These are phyloP conservation scores for Xanthoconium separans DNA, from an alignment of 1,284 basidiomycete species.

Conservation along the genomic window DNA sequence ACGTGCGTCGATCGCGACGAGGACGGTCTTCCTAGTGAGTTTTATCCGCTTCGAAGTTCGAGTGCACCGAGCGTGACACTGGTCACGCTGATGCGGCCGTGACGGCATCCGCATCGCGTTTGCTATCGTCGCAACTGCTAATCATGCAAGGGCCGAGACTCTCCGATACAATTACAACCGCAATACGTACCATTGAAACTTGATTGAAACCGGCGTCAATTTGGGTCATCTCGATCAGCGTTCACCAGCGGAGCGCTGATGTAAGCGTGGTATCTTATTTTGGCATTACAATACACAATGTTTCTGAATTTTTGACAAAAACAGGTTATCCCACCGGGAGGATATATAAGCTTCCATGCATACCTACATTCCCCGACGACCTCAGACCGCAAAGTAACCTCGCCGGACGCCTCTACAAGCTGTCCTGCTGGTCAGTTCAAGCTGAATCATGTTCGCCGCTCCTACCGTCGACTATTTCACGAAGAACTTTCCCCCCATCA, in stretches of 20 bases:
- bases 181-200: neutral
- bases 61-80: neutral
- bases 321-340: conserved; percentile 20
- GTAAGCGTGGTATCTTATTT: neutral
- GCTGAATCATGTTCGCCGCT: conserved; percentile 14
- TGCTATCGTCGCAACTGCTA: too few relatives aligned
- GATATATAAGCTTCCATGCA: conserved; percentile 29
- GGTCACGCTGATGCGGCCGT: neutral
- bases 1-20: neutral
- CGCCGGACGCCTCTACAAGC: neutral
- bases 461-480: conserved; percentile 19
- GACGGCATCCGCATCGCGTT: neutral
- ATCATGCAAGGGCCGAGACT: neutral
- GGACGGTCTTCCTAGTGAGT: neutral
- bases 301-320: neutral
- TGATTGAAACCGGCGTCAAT: neutral
- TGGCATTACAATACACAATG: neutral
- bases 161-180: neutral
- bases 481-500: conserved; percentile 45
- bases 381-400: conserved; percentile 6
- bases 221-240: neutral
- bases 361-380: conserved; percentile 15
- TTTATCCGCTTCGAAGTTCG: too few relatives aligned
- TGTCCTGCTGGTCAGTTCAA: conserved; percentile 2
- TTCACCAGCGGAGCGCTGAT: neutral